Evolutionary conservation across 805 yeast species (phyloP).

Genomic region (Candida ponderosae): DNA sequence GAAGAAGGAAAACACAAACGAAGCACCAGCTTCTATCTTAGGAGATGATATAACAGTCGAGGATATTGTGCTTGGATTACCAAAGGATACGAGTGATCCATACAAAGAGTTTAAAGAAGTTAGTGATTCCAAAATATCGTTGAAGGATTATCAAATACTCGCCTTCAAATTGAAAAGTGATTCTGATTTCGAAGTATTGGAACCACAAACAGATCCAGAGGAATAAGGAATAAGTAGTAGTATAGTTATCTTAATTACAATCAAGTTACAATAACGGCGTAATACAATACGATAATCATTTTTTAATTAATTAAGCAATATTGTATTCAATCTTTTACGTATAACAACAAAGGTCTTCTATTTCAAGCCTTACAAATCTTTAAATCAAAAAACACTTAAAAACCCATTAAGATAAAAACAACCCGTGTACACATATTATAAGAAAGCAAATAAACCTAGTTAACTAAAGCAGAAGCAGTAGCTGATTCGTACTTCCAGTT

Average conservation of each 20-base stretch:
- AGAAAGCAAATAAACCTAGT: constrained; percentile 46
- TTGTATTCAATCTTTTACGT: no score
- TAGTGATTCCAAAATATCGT: constrained; percentile 4
- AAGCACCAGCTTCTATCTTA: no score
- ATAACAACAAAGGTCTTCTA: no score
- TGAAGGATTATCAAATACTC: constrained; percentile 9
- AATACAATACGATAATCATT: no score
- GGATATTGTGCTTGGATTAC: constrained; percentile 11
- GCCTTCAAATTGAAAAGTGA: constrained; percentile 17
- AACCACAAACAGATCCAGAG: not conserved
- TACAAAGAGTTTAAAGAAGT: constrained; percentile 15
- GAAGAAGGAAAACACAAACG: constrained; percentile 7
- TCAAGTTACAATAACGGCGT: no score
- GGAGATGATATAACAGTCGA: no score
- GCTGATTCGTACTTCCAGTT: constrained; percentile 99
- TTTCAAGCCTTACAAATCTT: not conserved
- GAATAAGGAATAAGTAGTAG: no score
- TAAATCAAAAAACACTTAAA: constrained; percentile 8
- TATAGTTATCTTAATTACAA: no score
- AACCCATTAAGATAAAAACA: constrained; percentile 19
- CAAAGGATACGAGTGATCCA: constrained; percentile 12
- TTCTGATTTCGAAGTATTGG: constrained; percentile 6
- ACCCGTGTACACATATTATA: constrained; percentile 29
- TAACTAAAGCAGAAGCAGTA: constrained; percentile 99
- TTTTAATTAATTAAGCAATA: not conserved